These are phyloP conservation scores for Bipolaris sorokiniana DNA, from an alignment of 2,329 filamentous ascomycete genomes.

Conservation along the genomic window DNA sequence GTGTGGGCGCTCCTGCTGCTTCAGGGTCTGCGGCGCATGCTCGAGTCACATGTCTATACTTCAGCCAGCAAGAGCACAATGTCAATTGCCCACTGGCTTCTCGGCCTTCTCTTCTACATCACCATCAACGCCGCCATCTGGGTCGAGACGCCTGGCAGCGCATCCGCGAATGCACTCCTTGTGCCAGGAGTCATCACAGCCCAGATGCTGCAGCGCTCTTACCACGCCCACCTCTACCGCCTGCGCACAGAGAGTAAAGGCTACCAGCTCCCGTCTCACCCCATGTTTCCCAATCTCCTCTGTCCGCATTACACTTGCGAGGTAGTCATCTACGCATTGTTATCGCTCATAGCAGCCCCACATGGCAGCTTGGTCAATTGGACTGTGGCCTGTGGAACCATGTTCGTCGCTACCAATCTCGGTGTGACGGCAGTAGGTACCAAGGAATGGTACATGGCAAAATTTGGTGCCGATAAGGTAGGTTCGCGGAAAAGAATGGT, in stretches of 20 bases:
- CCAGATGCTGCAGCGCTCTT: slow-evolving; percentile 73
- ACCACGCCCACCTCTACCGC: slow-evolving; percentile 55
- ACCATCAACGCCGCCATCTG: slow-evolving; percentile 77
- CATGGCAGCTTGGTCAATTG: slow-evolving; percentile 68
- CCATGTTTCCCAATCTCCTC: slow-evolving; percentile 73
- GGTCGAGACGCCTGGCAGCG: slow-evolving; percentile 71
- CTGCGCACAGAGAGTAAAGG: slow-evolving; percentile 57
- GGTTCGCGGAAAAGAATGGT: slow-evolving; percentile 40
- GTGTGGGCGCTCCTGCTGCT: slow-evolving; percentile 75
- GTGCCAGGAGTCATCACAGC: slow-evolving; percentile 71
- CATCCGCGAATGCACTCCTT: slow-evolving; percentile 55
- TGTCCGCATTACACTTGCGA: slow-evolving; percentile 94
- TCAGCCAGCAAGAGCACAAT: slow-evolving; percentile 77
- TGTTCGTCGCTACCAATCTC: slow-evolving; percentile 80
- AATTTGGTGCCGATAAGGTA: slow-evolving; percentile 43
- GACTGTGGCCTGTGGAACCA: slow-evolving; percentile 71
- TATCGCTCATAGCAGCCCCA: slow-evolving; percentile 77
- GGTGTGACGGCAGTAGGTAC: slow-evolving; percentile 81
- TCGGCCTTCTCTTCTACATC: slow-evolving; percentile 80
- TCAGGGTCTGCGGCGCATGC: slow-evolving; percentile 76
- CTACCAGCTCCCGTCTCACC: slow-evolving; percentile 79
- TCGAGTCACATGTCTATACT: slow-evolving; percentile 72
- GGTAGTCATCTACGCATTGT: slow-evolving; percentile 79
- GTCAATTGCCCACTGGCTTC: slow-evolving; percentile 82
- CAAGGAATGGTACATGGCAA: slow-evolving; percentile 60